A percentile compares a stretch with the other conserved stretches of the same genome.
These are phyloP conservation scores for Scheffersomyces ergatensis DNA, from an alignment of 805 yeast species.

Conservation along the genomic window DNA sequence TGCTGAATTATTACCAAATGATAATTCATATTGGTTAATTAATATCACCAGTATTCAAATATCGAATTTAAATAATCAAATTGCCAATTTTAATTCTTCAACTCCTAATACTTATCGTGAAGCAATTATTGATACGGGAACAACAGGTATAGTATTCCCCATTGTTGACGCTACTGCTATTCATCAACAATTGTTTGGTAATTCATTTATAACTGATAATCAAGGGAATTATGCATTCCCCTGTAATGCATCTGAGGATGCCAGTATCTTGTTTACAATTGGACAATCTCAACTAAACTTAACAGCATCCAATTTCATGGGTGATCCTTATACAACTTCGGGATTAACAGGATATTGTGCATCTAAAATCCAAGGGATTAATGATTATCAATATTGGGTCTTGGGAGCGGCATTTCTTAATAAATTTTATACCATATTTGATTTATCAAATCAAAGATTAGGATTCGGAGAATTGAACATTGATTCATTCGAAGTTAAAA, in stretches of 20 bases:
- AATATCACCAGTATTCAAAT: constrained; percentile 36
- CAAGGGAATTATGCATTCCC: constrained; percentile 54
- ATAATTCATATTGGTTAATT: constrained; percentile 52
- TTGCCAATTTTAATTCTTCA: constrained; percentile 7
- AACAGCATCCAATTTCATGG: constrained; percentile 45
- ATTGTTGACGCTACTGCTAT: constrained; percentile 50
- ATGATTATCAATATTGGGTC: constrained; percentile 46
- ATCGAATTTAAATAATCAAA: constrained; percentile 16
- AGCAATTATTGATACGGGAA: constrained; percentile 64
- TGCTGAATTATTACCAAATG: constrained; percentile 30
- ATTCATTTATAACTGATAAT: constrained; percentile 53
- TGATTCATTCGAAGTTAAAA: not conserved
- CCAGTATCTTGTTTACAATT: constrained; percentile 37
- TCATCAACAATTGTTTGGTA: constrained; percentile 47
- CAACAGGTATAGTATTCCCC: constrained; percentile 59
- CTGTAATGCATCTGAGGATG: constrained; percentile 45
- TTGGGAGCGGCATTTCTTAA: constrained; percentile 63
- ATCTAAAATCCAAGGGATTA: constrained; percentile 61
- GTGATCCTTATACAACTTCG: constrained; percentile 38
- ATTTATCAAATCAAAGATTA: constrained; percentile 45
- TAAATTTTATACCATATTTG: constrained; percentile 56
- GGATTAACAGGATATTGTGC: constrained; percentile 53
- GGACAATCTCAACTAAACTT: constrained; percentile 43
- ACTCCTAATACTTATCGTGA: constrained; percentile 24
- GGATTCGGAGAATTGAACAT: constrained; percentile 42